Evolutionary conservation across 2,329 filamentous ascomycete species (phyloP), one percentile per base, ranked within the genome.

Genomic region (Microdochium bolleyi): DNA sequence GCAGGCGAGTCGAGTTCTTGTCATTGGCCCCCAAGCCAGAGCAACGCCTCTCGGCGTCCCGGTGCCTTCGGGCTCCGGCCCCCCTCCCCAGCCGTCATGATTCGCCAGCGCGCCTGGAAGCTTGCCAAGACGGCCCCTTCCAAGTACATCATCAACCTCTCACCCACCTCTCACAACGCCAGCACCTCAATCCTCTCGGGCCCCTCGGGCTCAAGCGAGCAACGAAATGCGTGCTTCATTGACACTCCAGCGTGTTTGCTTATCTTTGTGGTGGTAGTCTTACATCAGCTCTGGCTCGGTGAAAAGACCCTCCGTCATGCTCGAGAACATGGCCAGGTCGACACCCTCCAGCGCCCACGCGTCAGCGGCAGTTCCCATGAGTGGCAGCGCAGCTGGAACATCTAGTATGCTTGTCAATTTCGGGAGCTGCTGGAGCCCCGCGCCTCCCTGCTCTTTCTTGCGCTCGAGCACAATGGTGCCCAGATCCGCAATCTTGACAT

Each of bases 281-380:
- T 30, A 30, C 51, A 32, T 24, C 46, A n/a, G n/a, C n/a, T n/a
- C 11, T 50, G 24, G 16, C 38, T 54, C 51, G 24, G 3, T 13
- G 3, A 49, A 30, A 5, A 25, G 9, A 3, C 48, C 7, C 48
- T 30, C 24, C 37, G 55, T 55, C 16, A 66, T 51, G 44, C 54
- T 60, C 24, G 57, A 58, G 41, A 67, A 63, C n/a, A 67, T 55
- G n/a, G 64, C 61, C 30, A 60, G 55, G 48, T 67, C 64, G 10
- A 67, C 61, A 10, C 63, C 63, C 37, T 64, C 62, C 9, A 67
- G 52, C 3, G 57, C 56, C 59, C 61, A 64, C 19, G 63, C 57
- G 24, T 59, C 58, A 16, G 46, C 51, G 19, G 56, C 57, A 3
- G 53, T 46, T 1, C 51, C 44, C 9, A 59, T 51, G 3, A 53